Evolutionary conservation across 768 basidiomycete genomes (phyloP), one percentile per base, ranked within the genome.

Genomic region (Pleurotus giganteus): DNA sequence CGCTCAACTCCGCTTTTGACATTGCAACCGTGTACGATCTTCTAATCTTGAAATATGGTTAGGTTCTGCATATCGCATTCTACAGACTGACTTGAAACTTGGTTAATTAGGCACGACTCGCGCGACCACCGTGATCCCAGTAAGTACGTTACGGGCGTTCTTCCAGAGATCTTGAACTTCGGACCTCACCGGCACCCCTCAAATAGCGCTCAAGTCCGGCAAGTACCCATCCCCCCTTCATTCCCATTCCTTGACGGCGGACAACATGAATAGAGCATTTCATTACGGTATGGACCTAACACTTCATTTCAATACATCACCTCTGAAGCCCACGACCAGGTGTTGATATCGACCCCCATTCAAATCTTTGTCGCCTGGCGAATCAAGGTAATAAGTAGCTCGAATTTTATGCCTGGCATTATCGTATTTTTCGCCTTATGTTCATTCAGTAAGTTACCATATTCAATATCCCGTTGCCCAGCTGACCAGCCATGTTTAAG

Each of bases 21-120:
- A 55, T 60, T 6, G 51, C 21, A 7, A 37, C 39, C 7, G 42
- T 59, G 29, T 60, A 59, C 27, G 42, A 50, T 23, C 52, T 53
- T 4, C 41, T 60, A n/a, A 36, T 60, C 26, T 11, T 29, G 7
- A 28, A 37, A 34, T 56, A 23, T 29, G 55, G 55, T 37, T 19
- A 50, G 17, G 8, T 13, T 34, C 4, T 37, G 27, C n/a, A n/a
- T n/a, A n/a, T 32, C 19, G 36, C 21, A 11, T 31, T 36, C 4
- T 12, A 4, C 12, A 9, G 19, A 4, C 1, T 42, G 19, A 36
- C n/a, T 6, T 32, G 31, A 13, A 32, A 32, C 31, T 13, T 13
- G 7, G 31, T 32, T 32, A 13, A 32, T 6, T 32, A 55, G 54
- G 19, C 7, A 36, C 43, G 5, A 12, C 45, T 34, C 44, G 37